Conservation (phyloP, 352 stramenopile genomes). For the Pythium aphanidermatum region DNA sequence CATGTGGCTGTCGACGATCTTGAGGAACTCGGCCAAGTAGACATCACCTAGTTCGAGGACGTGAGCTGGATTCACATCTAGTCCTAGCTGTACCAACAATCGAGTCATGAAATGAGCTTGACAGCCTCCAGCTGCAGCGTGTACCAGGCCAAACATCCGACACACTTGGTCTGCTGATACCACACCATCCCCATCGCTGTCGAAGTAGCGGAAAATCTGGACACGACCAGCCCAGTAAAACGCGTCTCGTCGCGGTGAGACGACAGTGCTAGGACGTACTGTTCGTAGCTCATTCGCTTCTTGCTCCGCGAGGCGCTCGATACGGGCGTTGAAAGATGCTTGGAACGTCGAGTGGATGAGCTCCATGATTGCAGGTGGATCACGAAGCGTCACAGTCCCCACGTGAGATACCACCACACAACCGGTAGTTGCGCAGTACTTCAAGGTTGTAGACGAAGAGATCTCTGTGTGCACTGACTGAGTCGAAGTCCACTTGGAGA, state of each 20-base stretch:
- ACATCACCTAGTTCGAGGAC: slow-evolving; percentile 55
- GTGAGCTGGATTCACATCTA: slow-evolving; percentile 42
- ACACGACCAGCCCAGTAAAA: background rate
- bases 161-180: slow-evolving; percentile 50
- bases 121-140: background rate
- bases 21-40: slow-evolving; percentile 65
- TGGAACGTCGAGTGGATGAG: slow-evolving; percentile 61
- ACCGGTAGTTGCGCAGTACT: no score
- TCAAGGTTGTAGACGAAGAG: no score
- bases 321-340: slow-evolving; percentile 51
- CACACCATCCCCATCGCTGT: slow-evolving; percentile 55
- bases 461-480: no score
- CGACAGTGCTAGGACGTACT: slow-evolving; percentile 23
- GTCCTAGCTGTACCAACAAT: slow-evolving; percentile 26
- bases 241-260: no score
- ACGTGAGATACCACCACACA: no score
- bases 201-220: slow-evolving; percentile 79
- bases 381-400: background rate
- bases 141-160: slow-evolving; percentile 57
- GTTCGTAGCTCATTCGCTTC: slow-evolving; percentile 48
- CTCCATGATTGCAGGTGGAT: slow-evolving; percentile 27
- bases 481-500: no score
- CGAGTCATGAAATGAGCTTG: background rate
- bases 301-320: slow-evolving; percentile 38
- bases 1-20: slow-evolving; percentile 63